A percentile compares a stretch with the other conserved stretches of the same genome.
Evolutionary conservation across 2,329 filamentous ascomycete species (phyloP).

Genomic region (Fusarium sp.): DNA sequence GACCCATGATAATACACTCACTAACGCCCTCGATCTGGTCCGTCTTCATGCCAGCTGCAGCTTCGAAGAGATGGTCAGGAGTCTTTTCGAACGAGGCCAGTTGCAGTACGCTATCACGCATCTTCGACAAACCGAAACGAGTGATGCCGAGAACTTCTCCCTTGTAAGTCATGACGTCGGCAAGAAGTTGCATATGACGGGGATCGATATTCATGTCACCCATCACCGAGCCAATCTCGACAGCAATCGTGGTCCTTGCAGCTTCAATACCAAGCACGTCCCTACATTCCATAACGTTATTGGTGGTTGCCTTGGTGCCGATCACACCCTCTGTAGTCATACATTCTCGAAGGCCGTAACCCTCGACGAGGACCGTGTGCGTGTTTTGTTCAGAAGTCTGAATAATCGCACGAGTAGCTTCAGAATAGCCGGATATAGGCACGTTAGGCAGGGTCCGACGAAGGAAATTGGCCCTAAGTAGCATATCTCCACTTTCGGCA

Average conservation of each 20-base stretch:
- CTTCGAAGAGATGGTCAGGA: conserved; percentile 95
- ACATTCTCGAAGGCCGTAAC: conserved; percentile 88
- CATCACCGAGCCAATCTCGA: conserved; percentile 92
- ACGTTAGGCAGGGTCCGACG: conserved; percentile 85
- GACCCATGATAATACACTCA: conserved; percentile 98
- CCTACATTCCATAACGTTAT: conserved; percentile 89
- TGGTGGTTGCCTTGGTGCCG: conserved; percentile 78
- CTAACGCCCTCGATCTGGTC: conserved; percentile 93
- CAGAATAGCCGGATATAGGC: conserved; percentile 90
- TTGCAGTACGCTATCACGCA: conserved; percentile 93
- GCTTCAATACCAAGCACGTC: conserved; percentile 96
- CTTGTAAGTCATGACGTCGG: conserved; percentile 99
- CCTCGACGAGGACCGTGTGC: conserved; percentile 87
- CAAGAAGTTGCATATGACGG: conserved; percentile 95
- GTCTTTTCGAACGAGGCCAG: conserved; percentile 98
- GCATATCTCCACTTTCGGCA: conserved; percentile 62
- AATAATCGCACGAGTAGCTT: conserved; percentile 88
- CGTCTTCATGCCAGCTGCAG: conserved; percentile 89
- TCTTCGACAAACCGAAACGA: conserved; percentile 94
- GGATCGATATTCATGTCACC: conserved; percentile 95
- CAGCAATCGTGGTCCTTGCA: conserved; percentile 86
- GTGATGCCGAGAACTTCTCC: conserved; percentile 97
- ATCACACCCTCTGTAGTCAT: conserved; percentile 95
- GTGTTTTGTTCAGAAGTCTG: conserved; percentile 79
- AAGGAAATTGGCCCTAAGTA: conserved; percentile 85